These are phyloP conservation scores for Didymella pinodella DNA, from an alignment of 2,329 filamentous ascomycete species.

Conservation along the genomic window DNA sequence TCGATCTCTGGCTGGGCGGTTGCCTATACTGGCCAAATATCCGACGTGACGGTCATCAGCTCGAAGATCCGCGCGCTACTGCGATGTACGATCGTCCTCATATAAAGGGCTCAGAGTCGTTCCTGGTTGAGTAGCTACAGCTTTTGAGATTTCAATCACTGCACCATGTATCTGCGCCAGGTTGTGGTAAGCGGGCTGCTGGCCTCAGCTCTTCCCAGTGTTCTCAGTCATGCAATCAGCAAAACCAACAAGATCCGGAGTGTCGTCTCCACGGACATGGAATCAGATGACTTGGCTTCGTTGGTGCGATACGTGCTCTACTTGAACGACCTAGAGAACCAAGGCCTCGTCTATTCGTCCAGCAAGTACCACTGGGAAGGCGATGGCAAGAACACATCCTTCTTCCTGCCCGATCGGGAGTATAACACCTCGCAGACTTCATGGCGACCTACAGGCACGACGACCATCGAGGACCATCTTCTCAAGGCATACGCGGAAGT, in stretches of 20 bases:
- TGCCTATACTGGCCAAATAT: neutral
- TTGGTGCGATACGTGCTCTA: neutral
- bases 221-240: neutral
- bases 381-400: neutral
- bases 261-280: neutral
- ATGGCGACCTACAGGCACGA: neutral
- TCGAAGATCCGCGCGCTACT: neutral
- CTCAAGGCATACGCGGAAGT: neutral
- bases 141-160: neutral
- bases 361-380: neutral
- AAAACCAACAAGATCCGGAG: neutral
- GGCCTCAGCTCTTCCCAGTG: neutral
- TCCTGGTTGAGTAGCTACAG: neutral
- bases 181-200: neutral
- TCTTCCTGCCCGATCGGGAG: neutral
- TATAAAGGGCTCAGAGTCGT: neutral
- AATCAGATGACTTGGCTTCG: neutral
- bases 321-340: neutral
- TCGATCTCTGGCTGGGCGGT: neutral
- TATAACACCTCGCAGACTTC: neutral
- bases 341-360: neutral
- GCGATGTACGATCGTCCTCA: neutral
- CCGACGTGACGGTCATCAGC: neutral
- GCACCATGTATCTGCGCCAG: neutral
- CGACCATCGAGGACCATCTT: neutral